Base-by-base conservation (phyloP, 2,329 filamentous ascomycete genomes). In the Cladophialophora carrionii region DNA sequence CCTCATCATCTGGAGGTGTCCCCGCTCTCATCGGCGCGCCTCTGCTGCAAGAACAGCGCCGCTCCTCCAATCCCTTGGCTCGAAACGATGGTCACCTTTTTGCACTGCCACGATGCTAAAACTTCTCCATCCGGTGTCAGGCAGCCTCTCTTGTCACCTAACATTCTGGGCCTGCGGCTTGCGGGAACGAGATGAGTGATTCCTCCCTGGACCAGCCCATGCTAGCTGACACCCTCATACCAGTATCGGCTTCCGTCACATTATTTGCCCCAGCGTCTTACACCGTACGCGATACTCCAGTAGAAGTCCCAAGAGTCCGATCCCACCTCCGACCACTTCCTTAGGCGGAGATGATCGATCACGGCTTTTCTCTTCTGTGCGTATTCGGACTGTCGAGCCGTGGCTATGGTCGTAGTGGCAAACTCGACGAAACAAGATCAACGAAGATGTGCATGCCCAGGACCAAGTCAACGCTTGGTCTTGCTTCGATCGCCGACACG, bases 31-130 rank as follows among this genome's bases (percentile, higher is more conserved):
- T 56, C 57, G 52, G n/a, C 53, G 49, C 31, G 41, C 56, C 55
- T 29, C 41, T 51, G 26, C 43, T 41, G 52, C 53, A 48, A n/a
- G 41, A 54, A 53, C 46, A 48, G 41, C 12, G n/a, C 52, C 4
- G 53, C 10, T 52, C 54, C 32, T 48, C 65, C 65, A 67, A 67
- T 67, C 52, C 61, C 56, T 57, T 63, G 12, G 17, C 32, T 7
- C 29, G 48, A 49, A 29, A n/a, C 12, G 48, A 24, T 57, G 62
- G 58, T 59, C 58, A 62, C 55, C 49, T 57, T 62, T n/a, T 67
- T 67, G 65, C 65, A 67, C 65, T 67, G 65, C 65, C 65, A 67
- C 65, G 24, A 31, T 62, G 57, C 62, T 64, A 65, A 64, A 41
- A 48, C 24, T 46, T 48, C 52, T 61, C 56, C 56, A 48, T 59